phyloP scores from a whole-genome alignment of 2,329 filamentous ascomycete genomes.

The Fusarium sp. region DNA sequence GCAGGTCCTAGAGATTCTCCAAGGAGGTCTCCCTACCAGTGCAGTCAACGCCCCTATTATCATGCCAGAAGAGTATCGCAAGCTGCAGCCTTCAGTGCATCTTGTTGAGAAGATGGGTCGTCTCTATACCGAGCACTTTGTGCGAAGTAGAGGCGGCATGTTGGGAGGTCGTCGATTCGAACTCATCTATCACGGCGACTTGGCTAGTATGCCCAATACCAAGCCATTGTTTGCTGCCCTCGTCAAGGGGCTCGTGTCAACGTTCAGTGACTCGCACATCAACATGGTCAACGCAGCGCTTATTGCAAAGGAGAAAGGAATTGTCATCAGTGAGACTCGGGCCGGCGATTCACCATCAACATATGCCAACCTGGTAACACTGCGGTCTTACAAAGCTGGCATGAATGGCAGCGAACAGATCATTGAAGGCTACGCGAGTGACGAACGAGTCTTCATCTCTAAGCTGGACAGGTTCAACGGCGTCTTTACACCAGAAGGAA shows the following conservation, averaged over 20 bases:
- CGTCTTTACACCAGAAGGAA: conserved; percentile 78
- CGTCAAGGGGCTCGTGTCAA: conserved; percentile 78
- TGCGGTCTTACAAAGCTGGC: conserved; percentile 63
- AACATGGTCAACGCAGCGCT: conserved; percentile 86
- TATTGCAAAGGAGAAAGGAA: conserved; percentile 80
- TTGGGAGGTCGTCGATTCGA: conserved; percentile 77
- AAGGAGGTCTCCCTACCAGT: conserved; percentile 77
- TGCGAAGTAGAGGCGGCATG: conserved; percentile 54
- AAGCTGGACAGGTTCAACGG: conserved; percentile 79
- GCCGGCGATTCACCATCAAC: conserved; percentile 71
- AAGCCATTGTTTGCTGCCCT: conserved; percentile 82
- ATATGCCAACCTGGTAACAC: conserved; percentile 77
- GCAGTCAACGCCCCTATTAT: conserved; percentile 87
- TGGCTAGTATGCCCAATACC: conserved; percentile 77
- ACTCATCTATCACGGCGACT: conserved; percentile 79
- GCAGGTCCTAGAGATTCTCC: conserved; percentile 79
- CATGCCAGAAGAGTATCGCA: conserved; percentile 81
- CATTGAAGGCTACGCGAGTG: conserved; percentile 75
- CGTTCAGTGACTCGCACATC: conserved; percentile 75
- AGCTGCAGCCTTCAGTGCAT: conserved; percentile 79
- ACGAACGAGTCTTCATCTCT: conserved; percentile 74
- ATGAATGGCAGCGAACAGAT: conserved; percentile 53
- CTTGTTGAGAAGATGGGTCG: conserved; percentile 83
- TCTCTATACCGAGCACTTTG: conserved; percentile 82
- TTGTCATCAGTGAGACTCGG: conserved; percentile 80